Conservation (phyloP, 768 basidiomycete genomes). For the Naematelia aurantialba region DNA sequence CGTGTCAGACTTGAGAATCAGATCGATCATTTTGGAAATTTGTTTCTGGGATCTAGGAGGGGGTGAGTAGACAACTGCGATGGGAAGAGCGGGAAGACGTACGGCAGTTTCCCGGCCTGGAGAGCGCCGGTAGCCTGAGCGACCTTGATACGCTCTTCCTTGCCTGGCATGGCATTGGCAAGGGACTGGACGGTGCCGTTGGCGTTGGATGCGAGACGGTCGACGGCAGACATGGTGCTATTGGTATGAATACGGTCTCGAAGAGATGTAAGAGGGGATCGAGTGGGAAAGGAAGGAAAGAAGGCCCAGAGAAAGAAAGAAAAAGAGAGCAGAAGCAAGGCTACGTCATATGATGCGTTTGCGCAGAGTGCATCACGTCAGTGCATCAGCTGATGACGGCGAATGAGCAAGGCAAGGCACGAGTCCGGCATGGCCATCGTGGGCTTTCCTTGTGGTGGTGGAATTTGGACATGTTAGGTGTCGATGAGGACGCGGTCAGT, state of each 20-base stretch:
- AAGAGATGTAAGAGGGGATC: not conserved
- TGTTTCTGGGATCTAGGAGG: slow-evolving; percentile 41
- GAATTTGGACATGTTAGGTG: too few relatives aligned
- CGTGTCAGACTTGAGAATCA: slow-evolving; percentile 44
- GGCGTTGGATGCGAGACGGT: not conserved
- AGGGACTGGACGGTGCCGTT: not conserved
- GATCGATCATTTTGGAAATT: slow-evolving; percentile 42
- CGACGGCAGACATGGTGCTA: not conserved
- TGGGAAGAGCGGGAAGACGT: slow-evolving; percentile 14
- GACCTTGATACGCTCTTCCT: slow-evolving; percentile 41
- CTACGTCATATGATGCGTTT: not conserved
- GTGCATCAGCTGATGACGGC: not conserved
- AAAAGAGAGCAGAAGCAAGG: not conserved
- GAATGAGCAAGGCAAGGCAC: not conserved
- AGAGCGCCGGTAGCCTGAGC: slow-evolving; percentile 45
- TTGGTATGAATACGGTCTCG: not conserved
- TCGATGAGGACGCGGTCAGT: too few relatives aligned
- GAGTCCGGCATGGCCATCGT: too few relatives aligned
- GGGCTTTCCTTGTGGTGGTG: too few relatives aligned
- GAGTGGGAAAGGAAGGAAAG: too few relatives aligned
- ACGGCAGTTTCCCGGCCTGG: slow-evolving; percentile 50
- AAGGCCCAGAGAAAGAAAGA: too few relatives aligned
- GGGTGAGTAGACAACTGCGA: slow-evolving; percentile 4
- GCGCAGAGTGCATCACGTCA: not conserved
- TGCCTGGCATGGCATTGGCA: slow-evolving; percentile 30